Base-by-base conservation (phyloP, 345 rosid species). In the Litchi chinensis region DNA sequence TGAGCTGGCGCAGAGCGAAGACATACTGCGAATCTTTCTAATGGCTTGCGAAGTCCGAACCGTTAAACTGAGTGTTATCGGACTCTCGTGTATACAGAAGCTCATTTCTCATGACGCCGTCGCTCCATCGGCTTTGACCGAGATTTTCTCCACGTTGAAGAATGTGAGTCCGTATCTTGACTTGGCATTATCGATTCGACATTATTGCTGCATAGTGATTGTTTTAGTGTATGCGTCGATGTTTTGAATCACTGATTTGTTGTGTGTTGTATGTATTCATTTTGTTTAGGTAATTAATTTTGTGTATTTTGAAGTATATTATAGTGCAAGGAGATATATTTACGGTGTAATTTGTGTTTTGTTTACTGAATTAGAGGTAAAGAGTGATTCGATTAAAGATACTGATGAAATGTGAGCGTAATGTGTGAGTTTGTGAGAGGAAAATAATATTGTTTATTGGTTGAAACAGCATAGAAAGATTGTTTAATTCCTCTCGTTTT, bases 81-180 rank as follows among this genome's bases (percentile, higher is more conserved):
- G 99, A 77, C 97, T 96, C 71, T 91, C 99, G 0, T 93, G 97
- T 80, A 87, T 96, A 48, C 99, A 96, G 76, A 96, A 94, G 85
- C 99, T 96, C 80, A 91, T 96, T 82, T 91, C 99, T 77, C 98
- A 96, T 77, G 98, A 91, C 77, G 97, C 98, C 5, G 97, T 94
- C 83, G 90, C 91, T 48, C 95, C 94, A n/a, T 89, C 97, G 9
- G 92, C 94, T 65, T 80, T 94, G 12, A 89, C 86, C 69, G 97
- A 93, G 87, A 94, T 96, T 64, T 97, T 94, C 76, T 85, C 87
- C 44, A 91, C 92, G 15, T 85, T 94, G 75, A 96, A 89, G 89
- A 93, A 93, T 84, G 98, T 95, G 89, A 89, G 97, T 85, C 78
- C 10, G n/a, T 57, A 4, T 39, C 22, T 43, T 59, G 6, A 26